Conservation (phyloP, 1,284 basidiomycete genomes). For the Ceratobasidium sp. region DNA sequence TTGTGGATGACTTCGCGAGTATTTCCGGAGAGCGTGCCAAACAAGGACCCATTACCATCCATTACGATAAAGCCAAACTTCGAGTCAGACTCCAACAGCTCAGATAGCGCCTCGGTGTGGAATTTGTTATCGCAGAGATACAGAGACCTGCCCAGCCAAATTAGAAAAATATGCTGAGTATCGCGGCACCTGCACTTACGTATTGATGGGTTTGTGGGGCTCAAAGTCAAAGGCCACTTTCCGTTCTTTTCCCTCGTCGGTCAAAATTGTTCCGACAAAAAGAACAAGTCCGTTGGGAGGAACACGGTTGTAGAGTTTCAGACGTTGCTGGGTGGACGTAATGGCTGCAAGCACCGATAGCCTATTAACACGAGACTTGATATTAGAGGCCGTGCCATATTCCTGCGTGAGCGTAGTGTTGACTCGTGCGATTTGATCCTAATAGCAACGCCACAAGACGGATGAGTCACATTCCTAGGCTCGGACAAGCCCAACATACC, state of each 20-base stretch:
- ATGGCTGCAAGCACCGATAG: constrained; percentile 98
- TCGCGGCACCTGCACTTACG: constrained; percentile 64
- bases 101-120: constrained; percentile 97
- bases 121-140: constrained; percentile 99
- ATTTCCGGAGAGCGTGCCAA: constrained; percentile 96
- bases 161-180: constrained; percentile 17
- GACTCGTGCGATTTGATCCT: constrained; percentile 96
- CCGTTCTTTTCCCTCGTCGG: constrained; percentile 99
- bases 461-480: not conserved
- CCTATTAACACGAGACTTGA: constrained; percentile 99
- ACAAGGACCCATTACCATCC: constrained; percentile 97
- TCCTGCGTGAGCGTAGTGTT: constrained; percentile 98
- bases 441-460: constrained; percentile 20
- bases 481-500: constrained; percentile 58
- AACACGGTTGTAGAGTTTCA: constrained; percentile 96
- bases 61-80: constrained; percentile 99
- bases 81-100: constrained; percentile 96
- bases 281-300: constrained; percentile 97
- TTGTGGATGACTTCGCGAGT: constrained; percentile 98
- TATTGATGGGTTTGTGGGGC: constrained; percentile 98
- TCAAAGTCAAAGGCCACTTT: constrained; percentile 98
- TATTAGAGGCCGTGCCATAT: constrained; percentile 98
- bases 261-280: constrained; percentile 97
- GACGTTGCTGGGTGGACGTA: constrained; percentile 97
- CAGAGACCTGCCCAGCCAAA: constrained; percentile 71